Percentiles rank a stretch among this genome's conserved stretches.
Conservation (phyloP, 768 basidiomycete species). For the Boletus pseudopeckii region DNA sequence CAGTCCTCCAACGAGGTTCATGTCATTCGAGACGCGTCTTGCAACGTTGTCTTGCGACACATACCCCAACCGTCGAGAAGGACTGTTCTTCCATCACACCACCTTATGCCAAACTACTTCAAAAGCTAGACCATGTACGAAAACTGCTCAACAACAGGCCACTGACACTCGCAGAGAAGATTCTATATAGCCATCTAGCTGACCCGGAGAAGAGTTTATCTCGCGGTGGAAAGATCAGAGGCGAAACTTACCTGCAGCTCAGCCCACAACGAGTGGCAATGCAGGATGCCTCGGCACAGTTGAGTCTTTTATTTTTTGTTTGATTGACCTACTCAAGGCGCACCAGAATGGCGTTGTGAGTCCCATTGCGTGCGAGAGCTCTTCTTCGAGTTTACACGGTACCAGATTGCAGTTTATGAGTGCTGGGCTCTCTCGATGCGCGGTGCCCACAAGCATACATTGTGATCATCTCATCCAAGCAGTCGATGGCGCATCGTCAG, state of each 20-base stretch:
- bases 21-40: conserved; percentile 19
- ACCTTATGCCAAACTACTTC: conserved; percentile 69
- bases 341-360: conserved; percentile 78
- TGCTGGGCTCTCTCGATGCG: conserved; percentile 77
- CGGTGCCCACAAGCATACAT: conserved; percentile 90
- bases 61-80: conserved; percentile 44
- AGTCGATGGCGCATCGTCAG: conserved; percentile 78
- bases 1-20: conserved; percentile 17
- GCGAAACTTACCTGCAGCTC: conserved; percentile 87
- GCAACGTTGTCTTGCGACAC: conserved; percentile 36
- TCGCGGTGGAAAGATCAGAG: conserved; percentile 66
- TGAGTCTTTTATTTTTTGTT: conserved; percentile 38
- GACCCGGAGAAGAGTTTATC: conserved; percentile 72
- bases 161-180: conserved; percentile 95
- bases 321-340: conserved; percentile 10
- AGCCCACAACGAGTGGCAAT: conserved; percentile 93
- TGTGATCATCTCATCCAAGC: conserved; percentile 99
- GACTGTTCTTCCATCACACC: conserved; percentile 78
- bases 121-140: conserved; percentile 69
- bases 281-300: conserved; percentile 91
- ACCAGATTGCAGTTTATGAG: conserved; percentile 95
- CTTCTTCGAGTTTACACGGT: conserved; percentile 3
- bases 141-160: conserved; percentile 67
- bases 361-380: background rate
- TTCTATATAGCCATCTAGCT: conserved; percentile 87